Evolutionary conservation across 371 early-diverging fungal genomes (phyloP).

Genomic region (Lichtheimia ramosa): DNA sequence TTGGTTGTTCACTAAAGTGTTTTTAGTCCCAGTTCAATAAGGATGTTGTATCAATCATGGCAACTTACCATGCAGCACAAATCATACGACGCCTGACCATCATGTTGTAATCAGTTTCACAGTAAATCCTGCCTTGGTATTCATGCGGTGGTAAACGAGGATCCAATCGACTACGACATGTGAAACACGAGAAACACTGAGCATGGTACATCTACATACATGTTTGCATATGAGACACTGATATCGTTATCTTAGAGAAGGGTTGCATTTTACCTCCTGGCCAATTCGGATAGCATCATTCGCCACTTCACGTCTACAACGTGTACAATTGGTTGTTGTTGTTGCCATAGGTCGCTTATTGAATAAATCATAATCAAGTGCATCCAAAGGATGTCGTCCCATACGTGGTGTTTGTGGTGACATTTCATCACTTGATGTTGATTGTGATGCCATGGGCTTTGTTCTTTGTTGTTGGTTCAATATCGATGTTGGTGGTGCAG

Average conservation of each 20-base stretch:
- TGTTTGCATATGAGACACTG: neutral
- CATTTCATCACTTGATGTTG: slow-evolving; percentile 12
- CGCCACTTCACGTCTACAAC: slow-evolving; percentile 13
- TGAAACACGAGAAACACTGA: slow-evolving; percentile 22
- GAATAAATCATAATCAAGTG: neutral
- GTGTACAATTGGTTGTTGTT: neutral
- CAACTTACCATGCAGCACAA: slow-evolving; percentile 45
- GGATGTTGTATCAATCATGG: neutral
- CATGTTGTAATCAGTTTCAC: slow-evolving; percentile 52
- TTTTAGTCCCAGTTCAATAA: neutral
- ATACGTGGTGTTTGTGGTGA: slow-evolving; percentile 3
- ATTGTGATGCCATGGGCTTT: slow-evolving; percentile 2
- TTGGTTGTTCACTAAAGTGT: slow-evolving; percentile 35
- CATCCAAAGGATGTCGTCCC: neutral
- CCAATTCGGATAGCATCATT: slow-evolving; percentile 1
- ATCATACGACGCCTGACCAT: slow-evolving; percentile 22
- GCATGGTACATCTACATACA: slow-evolving; percentile 17
- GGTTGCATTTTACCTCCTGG: slow-evolving; percentile 4
- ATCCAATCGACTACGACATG: slow-evolving; percentile 19
- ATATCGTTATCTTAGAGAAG: neutral
- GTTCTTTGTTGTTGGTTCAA: neutral
- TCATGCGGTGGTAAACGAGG: slow-evolving; percentile 21
- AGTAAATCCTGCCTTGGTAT: slow-evolving; percentile 56
- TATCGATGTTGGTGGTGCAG: slow-evolving; percentile 15
- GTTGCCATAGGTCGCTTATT: too few relatives aligned